phyloP scores from a whole-genome alignment of 805 yeast species.

The Saccharomycodes ludwigii region DNA sequence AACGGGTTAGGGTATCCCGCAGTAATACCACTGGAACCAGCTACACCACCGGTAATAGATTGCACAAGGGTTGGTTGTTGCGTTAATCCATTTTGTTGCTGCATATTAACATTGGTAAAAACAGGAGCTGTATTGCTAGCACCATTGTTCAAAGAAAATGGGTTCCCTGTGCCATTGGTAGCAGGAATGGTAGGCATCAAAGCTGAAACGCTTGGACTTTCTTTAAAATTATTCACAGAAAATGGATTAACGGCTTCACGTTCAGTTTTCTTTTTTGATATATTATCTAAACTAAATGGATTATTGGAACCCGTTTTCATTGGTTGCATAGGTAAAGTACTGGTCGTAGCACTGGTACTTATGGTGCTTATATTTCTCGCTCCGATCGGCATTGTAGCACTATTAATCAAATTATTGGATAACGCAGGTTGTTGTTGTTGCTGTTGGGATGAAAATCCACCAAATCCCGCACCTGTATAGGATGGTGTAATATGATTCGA shows the following conservation, averaged over 20 bases:
- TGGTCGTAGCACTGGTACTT: constrained; percentile 1
- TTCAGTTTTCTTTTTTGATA: constrained; percentile 11
- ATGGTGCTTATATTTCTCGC: constrained; percentile 1
- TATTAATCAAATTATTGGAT: constrained; percentile 3
- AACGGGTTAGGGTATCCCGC: constrained; percentile 10
- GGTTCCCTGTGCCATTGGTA: constrained; percentile 5
- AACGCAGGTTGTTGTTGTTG: constrained; percentile 15
- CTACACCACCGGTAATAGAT: neutral
- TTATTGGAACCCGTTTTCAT: constrained; percentile 23
- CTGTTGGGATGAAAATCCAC: constrained; percentile 30
- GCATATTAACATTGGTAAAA: constrained; percentile 2
- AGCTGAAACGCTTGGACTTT: constrained; percentile 1
- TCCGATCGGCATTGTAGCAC: constrained; percentile 7
- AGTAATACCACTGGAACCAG: neutral
- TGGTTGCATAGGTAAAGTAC: constrained; percentile 7
- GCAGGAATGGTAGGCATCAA: too few relatives aligned
- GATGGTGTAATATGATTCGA: constrained; percentile 21
- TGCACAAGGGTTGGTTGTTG: neutral
- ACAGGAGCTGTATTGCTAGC: neutral
- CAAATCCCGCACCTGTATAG: constrained; percentile 49
- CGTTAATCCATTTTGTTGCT: neutral
- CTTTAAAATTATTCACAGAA: constrained; percentile 5
- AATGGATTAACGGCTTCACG: constrained; percentile 12
- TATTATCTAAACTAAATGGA: constrained; percentile 26
- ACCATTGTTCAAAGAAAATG: constrained; percentile 3